phyloP scores from a whole-genome alignment of 1,284 basidiomycete species.

The Ustilago crameri region DNA sequence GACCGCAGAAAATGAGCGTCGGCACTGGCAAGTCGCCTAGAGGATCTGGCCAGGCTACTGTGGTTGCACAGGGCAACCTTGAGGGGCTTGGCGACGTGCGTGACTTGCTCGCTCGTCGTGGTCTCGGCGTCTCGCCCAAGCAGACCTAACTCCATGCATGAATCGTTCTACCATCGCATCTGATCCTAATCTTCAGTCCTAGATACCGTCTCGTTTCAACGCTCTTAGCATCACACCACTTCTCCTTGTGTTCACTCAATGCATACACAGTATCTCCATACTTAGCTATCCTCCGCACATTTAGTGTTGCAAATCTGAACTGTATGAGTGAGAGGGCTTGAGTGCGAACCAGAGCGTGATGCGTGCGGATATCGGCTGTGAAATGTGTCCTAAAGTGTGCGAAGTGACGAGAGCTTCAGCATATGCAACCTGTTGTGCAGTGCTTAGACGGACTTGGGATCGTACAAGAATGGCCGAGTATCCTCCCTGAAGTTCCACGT shows the following conservation, averaged over 20 bases:
- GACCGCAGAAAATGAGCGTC: slow-evolving; percentile 46
- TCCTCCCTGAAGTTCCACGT: slow-evolving; percentile 39
- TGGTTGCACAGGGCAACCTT: slow-evolving; percentile 62
- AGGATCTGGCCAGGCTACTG: slow-evolving; percentile 56
- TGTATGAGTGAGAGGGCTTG: too few species aligned
- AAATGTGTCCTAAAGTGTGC: too few species aligned
- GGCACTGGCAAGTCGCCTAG: slow-evolving; percentile 11
- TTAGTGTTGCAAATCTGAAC: too few species aligned
- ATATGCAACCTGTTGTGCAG: background rate
- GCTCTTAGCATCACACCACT: slow-evolving; percentile 14
- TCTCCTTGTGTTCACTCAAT: slow-evolving; percentile 4
- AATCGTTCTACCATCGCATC: background rate
- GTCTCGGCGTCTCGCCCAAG: slow-evolving; percentile 52
- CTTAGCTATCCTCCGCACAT: background rate
- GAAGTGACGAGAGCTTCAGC: too few species aligned
- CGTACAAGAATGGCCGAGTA: slow-evolving; percentile 29
- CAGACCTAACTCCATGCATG: slow-evolving; percentile 4
- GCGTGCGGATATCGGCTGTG: too few species aligned
- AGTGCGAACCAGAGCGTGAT: too few species aligned
- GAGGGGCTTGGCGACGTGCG: slow-evolving; percentile 61
- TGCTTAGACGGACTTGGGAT: slow-evolving; percentile 10
- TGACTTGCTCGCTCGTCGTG: slow-evolving; percentile 51
- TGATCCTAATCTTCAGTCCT: too few species aligned
- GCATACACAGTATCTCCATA: too few species aligned
- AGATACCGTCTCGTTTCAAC: too few species aligned